Evolutionary conservation across 2,329 filamentous ascomycete genomes (phyloP), one percentile per base, ranked within the genome.

Genomic region (Mycosphaerella sp.): DNA sequence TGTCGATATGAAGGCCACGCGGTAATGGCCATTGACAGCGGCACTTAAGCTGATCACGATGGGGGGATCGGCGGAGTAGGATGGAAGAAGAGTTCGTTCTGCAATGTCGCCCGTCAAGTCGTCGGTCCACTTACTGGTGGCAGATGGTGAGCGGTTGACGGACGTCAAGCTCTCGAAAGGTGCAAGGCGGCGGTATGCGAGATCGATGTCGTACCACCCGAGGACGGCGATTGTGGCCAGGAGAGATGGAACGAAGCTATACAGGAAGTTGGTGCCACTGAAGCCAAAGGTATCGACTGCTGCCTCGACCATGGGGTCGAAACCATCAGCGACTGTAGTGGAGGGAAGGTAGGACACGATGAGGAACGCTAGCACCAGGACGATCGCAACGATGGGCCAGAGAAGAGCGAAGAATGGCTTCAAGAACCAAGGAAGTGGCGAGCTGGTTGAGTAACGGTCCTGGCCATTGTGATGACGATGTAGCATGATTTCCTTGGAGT

Each of bases 201-300:
- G 75, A 62, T 89, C 86, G 50, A 89, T 69, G 28, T 79, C 77
- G 55, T 86, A 79, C 66, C 87, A 83, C 44, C 78, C 67, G 41
- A 89, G 76, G 65, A 84, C 86, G 43, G 87, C 70, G 13, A 86
- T 59, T 62, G 83, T 79, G 4, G 83, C 87, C 25, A 89, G 65
- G 0, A 86, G 60, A 2, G 84, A 80, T 0, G 87, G 86, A 17
- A 90, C 50, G 68, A 90, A 89, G 54, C 80, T 82, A 73, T 89
- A 96, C 44, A 95, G 72, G 70, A 96, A 96, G 69, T 95, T 89
- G 44, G 89, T 87, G 0, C 87, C 75, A 1, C 88, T 94, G 69
- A 94, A 96, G 14, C 85, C 87, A 21, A 63, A 60, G 6, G 34
- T 56, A 59, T 60, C 63, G 35, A 68, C 64, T 4, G 59, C 54